Evolutionary conservation across 148 eudicot genomes (phyloP).

Genomic region (Fallopia convolvulus): DNA sequence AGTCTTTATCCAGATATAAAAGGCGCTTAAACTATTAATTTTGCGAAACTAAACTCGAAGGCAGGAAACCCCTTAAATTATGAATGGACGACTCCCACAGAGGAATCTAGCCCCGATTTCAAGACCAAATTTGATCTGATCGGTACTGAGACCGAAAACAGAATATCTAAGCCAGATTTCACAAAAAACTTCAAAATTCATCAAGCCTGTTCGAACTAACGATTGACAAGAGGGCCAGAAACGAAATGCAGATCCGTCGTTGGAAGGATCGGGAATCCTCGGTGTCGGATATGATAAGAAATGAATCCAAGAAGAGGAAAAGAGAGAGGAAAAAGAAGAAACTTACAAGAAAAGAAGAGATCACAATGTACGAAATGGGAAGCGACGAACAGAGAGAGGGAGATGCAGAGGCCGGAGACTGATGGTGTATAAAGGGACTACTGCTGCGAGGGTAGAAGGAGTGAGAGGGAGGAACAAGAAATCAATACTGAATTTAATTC

Average conservation of each 20-base stretch:
- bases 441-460: not conserved
- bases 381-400: not conserved
- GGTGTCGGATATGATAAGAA: too few species aligned
- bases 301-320: not conserved
- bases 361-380: not conserved
- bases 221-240: not conserved
- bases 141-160: not conserved
- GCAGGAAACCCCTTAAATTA: not conserved
- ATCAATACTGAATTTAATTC: not conserved
- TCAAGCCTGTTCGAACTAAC: not conserved
- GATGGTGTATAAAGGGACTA: not conserved
- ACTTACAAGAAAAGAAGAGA: not conserved
- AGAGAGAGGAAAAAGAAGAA: not conserved
- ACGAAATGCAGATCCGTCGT: not conserved
- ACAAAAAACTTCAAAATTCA: not conserved
- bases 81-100: not conserved
- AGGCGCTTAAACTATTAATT: not conserved
- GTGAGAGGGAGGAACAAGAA: slow-evolving; percentile 10
- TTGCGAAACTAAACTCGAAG: not conserved
- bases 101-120: not conserved
- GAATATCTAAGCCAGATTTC: not conserved
- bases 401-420: not conserved
- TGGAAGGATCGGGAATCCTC: too few species aligned
- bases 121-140: not conserved
- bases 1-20: not conserved